Conservation (phyloP, 2,329 filamentous ascomycete species). For the Botrytis tulipae region DNA sequence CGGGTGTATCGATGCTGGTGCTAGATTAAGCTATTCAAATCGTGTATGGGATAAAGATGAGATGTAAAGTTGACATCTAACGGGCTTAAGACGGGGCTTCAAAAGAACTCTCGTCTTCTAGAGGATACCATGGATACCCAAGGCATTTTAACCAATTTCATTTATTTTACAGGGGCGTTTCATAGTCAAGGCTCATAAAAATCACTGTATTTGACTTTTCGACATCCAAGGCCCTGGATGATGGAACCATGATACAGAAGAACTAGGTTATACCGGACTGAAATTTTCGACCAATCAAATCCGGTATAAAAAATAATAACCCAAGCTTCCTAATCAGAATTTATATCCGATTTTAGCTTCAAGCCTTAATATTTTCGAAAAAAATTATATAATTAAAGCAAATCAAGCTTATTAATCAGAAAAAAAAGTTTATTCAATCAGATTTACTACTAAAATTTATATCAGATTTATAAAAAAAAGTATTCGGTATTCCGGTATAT, state of each 20-base stretch:
- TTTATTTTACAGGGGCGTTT: not conserved
- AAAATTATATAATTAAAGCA: too few relatives aligned
- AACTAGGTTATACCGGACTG: too few relatives aligned
- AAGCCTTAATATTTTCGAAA: too few relatives aligned
- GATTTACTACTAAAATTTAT: too few relatives aligned
- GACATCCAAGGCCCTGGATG: not conserved
- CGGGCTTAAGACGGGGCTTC: not conserved
- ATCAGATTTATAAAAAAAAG: too few relatives aligned
- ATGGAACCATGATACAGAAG: not conserved
- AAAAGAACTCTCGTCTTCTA: not conserved
- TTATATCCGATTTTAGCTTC: too few relatives aligned
- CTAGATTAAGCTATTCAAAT: not conserved
- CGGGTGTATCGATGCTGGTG: not conserved
- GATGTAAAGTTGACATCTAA: not conserved
- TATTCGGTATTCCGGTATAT: too few relatives aligned
- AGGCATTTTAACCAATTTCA: not conserved
- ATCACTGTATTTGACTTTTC: not conserved
- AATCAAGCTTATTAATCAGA: too few relatives aligned
- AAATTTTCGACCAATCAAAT: too few relatives aligned
- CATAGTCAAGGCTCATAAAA: not conserved
- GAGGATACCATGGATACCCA: not conserved
- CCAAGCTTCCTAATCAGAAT: too few relatives aligned
- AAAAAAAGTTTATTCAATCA: too few relatives aligned
- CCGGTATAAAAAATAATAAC: too few relatives aligned
- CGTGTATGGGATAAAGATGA: not conserved